Conservation (phyloP, 2,329 filamentous ascomycete species). For the Xylaria sp. region DNA sequence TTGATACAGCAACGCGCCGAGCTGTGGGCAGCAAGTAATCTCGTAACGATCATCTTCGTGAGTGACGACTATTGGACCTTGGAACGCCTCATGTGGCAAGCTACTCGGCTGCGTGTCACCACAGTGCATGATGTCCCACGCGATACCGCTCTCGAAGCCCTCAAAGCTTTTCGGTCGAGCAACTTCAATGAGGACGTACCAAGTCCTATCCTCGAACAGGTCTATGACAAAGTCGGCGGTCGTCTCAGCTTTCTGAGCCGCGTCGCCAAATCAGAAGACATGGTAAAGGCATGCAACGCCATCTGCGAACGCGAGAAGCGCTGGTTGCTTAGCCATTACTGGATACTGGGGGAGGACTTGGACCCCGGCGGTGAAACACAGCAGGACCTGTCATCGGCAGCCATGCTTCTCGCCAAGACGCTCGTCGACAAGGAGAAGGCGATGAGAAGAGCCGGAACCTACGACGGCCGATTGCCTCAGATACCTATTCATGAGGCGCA, state of each 20-base stretch:
- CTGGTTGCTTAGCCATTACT: slow-evolving; percentile 83
- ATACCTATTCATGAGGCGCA: slow-evolving; percentile 61
- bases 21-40: slow-evolving; percentile 77
- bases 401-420: slow-evolving; percentile 68
- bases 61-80: slow-evolving; percentile 70
- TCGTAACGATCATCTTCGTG: slow-evolving; percentile 70
- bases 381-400: slow-evolving; percentile 66
- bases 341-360: slow-evolving; percentile 77
- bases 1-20: slow-evolving; percentile 94
- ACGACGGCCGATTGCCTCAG: slow-evolving; percentile 60
- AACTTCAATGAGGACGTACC: slow-evolving; percentile 58
- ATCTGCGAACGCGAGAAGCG: slow-evolving; percentile 76
- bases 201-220: slow-evolving; percentile 57
- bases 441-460: slow-evolving; percentile 39
- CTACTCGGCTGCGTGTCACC: slow-evolving; percentile 65
- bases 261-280: slow-evolving; percentile 63
- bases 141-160: slow-evolving; percentile 58
- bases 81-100: slow-evolving; percentile 65
- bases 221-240: slow-evolving; percentile 66
- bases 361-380: slow-evolving; percentile 75
- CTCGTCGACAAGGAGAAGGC: slow-evolving; percentile 61
- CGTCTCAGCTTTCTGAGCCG: slow-evolving; percentile 64
- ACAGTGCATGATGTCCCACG: slow-evolving; percentile 64
- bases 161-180: slow-evolving; percentile 61
- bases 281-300: slow-evolving; percentile 62